A percentile compares a stretch with the other conserved stretches of the same genome.
These are phyloP conservation scores for Lentinula sp. DNA, from an alignment of 768 basidiomycete species.

Conservation along the genomic window DNA sequence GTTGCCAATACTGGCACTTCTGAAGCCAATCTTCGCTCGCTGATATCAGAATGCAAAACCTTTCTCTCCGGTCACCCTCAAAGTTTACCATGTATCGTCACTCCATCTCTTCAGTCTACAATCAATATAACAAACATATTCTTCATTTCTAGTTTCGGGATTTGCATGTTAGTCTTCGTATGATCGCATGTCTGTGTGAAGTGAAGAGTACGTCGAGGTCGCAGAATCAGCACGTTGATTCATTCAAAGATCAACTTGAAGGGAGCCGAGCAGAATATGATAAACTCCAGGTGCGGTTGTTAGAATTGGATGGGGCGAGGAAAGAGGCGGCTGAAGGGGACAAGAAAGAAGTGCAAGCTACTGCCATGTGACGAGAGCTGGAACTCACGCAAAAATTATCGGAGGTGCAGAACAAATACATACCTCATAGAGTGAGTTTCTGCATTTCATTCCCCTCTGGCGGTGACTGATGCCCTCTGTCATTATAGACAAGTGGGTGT, in stretches of 20 bases:
- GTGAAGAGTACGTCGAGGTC: constrained; percentile 33
- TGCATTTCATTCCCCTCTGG: background rate
- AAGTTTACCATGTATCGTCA: constrained; percentile 30
- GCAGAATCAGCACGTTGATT: constrained; percentile 25
- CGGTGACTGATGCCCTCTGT: background rate
- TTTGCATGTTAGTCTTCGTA: constrained; percentile 39
- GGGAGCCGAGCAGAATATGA: constrained; percentile 12
- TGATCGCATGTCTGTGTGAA: constrained; percentile 47
- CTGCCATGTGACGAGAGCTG: constrained; percentile 1
- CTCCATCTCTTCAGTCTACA: too few species aligned
- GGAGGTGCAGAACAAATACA: constrained; percentile 3
- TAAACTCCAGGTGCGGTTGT: constrained; percentile 22
- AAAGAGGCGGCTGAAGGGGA: constrained; percentile 30
- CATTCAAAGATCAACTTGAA: constrained; percentile 17
- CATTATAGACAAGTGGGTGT: background rate
- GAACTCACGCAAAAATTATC: constrained; percentile 3
- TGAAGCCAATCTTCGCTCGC: constrained; percentile 39
- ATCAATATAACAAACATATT: too few species aligned
- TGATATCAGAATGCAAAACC: constrained; percentile 43
- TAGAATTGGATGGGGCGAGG: constrained; percentile 36
- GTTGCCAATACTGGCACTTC: constrained; percentile 53
- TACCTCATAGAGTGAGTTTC: constrained; percentile 3
- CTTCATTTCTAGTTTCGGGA: constrained; percentile 36
- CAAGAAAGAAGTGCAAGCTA: background rate
- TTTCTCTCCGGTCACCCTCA: constrained; percentile 43